Conservation (phyloP, 495 filamentous ascomycete genomes). For the Glarea lozoyensis region DNA sequence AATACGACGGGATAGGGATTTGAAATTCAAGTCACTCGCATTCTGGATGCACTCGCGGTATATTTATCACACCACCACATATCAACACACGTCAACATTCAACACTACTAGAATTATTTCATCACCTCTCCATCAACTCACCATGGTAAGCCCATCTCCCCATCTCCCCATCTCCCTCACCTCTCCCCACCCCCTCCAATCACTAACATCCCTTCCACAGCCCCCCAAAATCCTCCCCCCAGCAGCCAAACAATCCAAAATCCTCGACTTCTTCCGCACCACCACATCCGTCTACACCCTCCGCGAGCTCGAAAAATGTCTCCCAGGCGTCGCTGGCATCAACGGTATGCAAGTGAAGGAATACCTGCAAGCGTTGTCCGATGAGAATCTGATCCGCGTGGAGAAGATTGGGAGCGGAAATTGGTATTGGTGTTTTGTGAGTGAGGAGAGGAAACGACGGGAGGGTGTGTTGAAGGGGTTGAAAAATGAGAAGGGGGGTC, state of each 20-base stretch:
- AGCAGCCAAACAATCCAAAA: conserved; percentile 50
- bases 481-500: conserved; percentile 45
- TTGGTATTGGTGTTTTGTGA: conserved; percentile 73
- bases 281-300: conserved; percentile 58
- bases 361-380: conserved; percentile 51
- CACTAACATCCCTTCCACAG: conserved; percentile 25
- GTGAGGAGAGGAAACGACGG: conserved; percentile 45
- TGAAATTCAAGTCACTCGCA: too few relatives aligned
- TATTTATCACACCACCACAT: too few relatives aligned
- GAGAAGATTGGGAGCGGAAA: conserved; percentile 78
- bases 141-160: too few relatives aligned
- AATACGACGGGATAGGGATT: too few relatives aligned
- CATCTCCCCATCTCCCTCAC: too few relatives aligned
- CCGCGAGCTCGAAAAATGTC: conserved; percentile 65
- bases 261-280: conserved; percentile 54
- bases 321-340: conserved; percentile 60
- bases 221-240: conserved; percentile 53
- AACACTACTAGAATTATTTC: too few relatives aligned
- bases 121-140: too few relatives aligned
- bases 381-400: conserved; percentile 58
- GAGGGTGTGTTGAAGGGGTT: conserved; percentile 35
- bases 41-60: too few relatives aligned
- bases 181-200: conserved; percentile 26
- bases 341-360: conserved; percentile 64
- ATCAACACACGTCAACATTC: too few relatives aligned